These are phyloP conservation scores for Tetracladium setigerum DNA, from an alignment of 495 filamentous ascomycete species.

Conservation along the genomic window DNA sequence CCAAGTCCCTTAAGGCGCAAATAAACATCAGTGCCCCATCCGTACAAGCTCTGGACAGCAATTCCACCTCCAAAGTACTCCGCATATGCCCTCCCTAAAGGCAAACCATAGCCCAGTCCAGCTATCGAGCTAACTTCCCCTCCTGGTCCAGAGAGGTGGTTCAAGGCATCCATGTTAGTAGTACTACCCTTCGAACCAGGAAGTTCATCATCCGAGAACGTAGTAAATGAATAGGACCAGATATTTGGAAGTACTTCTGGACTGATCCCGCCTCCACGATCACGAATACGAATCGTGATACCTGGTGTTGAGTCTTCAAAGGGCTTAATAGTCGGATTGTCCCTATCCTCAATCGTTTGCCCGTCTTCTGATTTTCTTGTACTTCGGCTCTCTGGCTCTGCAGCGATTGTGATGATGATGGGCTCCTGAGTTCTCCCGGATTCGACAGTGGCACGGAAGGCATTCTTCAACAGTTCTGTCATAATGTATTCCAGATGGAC, in stretches of 20 bases:
- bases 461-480: constrained; percentile 93
- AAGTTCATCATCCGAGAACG: constrained; percentile 63
- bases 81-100: constrained; percentile 86
- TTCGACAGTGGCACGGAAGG: constrained; percentile 88
- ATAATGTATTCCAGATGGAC: constrained; percentile 96
- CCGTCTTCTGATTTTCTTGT: neutral
- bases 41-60: constrained; percentile 85
- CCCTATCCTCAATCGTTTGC: constrained; percentile 9
- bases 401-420: constrained; percentile 86
- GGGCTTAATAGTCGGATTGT: constrained; percentile 39
- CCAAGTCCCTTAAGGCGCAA: constrained; percentile 79
- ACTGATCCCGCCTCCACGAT: constrained; percentile 86
- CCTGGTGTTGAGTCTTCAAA: constrained; percentile 63
- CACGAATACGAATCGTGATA: constrained; percentile 90
- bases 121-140: constrained; percentile 72
- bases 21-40: constrained; percentile 85
- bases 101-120: constrained; percentile 87
- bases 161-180: constrained; percentile 56
- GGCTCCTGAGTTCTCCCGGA: constrained; percentile 68
- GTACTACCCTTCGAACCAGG: constrained; percentile 29
- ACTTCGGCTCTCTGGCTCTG: constrained; percentile 52
- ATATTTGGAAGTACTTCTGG: constrained; percentile 78
- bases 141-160: constrained; percentile 60
- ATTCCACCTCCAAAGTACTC: constrained; percentile 99
- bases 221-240: constrained; percentile 95